A percentile compares a stretch with the other conserved stretches of the same genome.
phyloP scores from a whole-genome alignment of 1,284 basidiomycete genomes.

The Afroboletus lepidellus region DNA sequence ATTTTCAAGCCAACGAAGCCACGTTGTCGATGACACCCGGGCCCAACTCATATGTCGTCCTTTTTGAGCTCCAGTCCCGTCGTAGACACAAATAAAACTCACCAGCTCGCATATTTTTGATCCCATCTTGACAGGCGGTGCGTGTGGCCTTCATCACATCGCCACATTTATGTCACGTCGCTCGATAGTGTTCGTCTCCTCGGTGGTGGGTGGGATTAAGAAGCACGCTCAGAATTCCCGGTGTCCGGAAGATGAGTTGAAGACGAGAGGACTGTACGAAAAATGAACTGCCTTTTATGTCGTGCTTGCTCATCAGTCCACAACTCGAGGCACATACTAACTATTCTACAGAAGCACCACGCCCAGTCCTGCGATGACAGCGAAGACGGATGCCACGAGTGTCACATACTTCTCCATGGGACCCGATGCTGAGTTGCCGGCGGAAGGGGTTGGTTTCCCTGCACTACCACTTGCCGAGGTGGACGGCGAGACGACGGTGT shows the following conservation, averaged over 20 bases:
- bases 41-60: too few species aligned
- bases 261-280: background rate
- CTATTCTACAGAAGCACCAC: conserved; percentile 13
- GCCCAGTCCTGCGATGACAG: conserved; percentile 18
- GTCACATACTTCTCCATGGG: conserved; percentile 1
- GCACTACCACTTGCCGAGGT: conserved; percentile 16
- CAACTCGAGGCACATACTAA: background rate
- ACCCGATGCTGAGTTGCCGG: conserved; percentile 9
- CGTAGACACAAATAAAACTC: background rate
- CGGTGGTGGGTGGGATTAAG: background rate
- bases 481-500: conserved; percentile 26
- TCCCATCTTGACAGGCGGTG: background rate
- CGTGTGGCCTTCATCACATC: background rate
- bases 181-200: background rate
- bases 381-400: conserved; percentile 11
- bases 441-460: conserved; percentile 5
- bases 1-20: background rate
- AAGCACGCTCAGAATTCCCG: background rate
- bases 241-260: background rate
- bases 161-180: conserved; percentile 5
- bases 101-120: conserved; percentile 3
- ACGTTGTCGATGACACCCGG: background rate
- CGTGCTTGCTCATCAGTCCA: background rate
- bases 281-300: background rate
- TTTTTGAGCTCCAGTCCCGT: too few species aligned